phyloP scores from a whole-genome alignment of 805 yeast species.

The Ogataea paradorogensis region DNA sequence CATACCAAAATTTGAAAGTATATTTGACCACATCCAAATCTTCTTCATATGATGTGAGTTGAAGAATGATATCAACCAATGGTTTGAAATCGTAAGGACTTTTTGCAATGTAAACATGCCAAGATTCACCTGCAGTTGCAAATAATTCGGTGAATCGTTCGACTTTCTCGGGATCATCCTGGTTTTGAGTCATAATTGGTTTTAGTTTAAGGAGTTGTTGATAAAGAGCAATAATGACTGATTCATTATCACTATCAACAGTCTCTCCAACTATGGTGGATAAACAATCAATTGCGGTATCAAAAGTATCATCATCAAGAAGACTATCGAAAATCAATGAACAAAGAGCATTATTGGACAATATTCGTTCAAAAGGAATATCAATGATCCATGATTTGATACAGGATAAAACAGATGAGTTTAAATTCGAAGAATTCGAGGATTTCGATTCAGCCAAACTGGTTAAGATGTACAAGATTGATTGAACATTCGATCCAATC shows the following conservation, averaged over 20 bases:
- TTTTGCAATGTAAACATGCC: slow-evolving; percentile 85
- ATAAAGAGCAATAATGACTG: slow-evolving; percentile 61
- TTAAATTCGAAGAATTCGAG: slow-evolving; percentile 32
- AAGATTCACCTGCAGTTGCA: slow-evolving; percentile 91
- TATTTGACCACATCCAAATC: slow-evolving; percentile 88
- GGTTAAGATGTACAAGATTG: slow-evolving; percentile 62
- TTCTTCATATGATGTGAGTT: slow-evolving; percentile 67
- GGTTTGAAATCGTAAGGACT: slow-evolving; percentile 67
- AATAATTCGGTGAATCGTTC: slow-evolving; percentile 72
- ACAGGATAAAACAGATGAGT: slow-evolving; percentile 61
- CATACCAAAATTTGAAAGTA: slow-evolving; percentile 91
- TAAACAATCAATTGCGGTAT: slow-evolving; percentile 83
- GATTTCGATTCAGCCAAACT: slow-evolving; percentile 38
- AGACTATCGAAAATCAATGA: slow-evolving; percentile 65
- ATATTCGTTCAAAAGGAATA: slow-evolving; percentile 68
- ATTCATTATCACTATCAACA: slow-evolving; percentile 59
- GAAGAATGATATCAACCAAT: slow-evolving; percentile 68
- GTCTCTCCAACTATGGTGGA: slow-evolving; percentile 80
- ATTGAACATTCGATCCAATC: slow-evolving; percentile 62
- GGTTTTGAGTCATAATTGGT: slow-evolving; percentile 44
- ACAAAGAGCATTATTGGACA: slow-evolving; percentile 62
- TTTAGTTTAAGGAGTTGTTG: slow-evolving; percentile 64
- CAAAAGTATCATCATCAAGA: slow-evolving; percentile 62
- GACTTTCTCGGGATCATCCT: slow-evolving; percentile 62
- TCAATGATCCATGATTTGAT: slow-evolving; percentile 90